Base-by-base conservation (phyloP, 2,329 filamentous ascomycete species). In the Sphaerulina populicola region DNA sequence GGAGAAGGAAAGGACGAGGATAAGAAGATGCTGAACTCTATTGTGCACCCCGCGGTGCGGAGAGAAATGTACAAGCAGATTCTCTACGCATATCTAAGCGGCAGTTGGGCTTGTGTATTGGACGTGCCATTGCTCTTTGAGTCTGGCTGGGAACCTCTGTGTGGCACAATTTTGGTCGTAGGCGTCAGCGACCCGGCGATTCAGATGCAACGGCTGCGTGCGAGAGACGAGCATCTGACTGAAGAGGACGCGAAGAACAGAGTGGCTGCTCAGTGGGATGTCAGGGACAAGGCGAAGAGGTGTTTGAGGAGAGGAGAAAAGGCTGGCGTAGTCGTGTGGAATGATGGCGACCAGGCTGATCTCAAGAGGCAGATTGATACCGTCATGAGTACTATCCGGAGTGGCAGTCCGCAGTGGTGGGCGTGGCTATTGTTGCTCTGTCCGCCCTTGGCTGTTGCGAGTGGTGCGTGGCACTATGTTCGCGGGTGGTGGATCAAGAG, bases 51-150 rank as follows among this genome's bases (percentile, higher is more conserved):
- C 0, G 89, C 88, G 0, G 90, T 98, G 38, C 78, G 90, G 37
- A 77, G 74, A 64, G 88, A 86, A 67, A 91, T 96, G 77, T 88
- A 88, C 68, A 81, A 77, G 62, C 75, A 78, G 43, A 78, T 97
- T 51, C 64, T 88, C n/a, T 73, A 75, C 54, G 80, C 80, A 60
- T 96, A 95, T 64, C 49, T 93, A 11, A 71, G 71, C 1, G 91
- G 93, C 0, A 68, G 82, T 65, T 93, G 91, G 88, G 90, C 89
- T 0, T 88, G 95, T 3, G 85, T 98, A 33, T 76, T 97, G 12
- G 93, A 98, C 66, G 83, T 98, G 7, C 93, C 93, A 46, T 73
- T 98, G 48, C 76, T 98, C 38, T 96, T 96, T 62, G 93, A 98
- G 74, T 85, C 82, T 60, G 81, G 82, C 2, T 82, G 95, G 69